Evolutionary conservation across 331 rosid genomes (phyloP), one percentile per base, ranked within the genome.

Genomic region (Acacia concinna): DNA sequence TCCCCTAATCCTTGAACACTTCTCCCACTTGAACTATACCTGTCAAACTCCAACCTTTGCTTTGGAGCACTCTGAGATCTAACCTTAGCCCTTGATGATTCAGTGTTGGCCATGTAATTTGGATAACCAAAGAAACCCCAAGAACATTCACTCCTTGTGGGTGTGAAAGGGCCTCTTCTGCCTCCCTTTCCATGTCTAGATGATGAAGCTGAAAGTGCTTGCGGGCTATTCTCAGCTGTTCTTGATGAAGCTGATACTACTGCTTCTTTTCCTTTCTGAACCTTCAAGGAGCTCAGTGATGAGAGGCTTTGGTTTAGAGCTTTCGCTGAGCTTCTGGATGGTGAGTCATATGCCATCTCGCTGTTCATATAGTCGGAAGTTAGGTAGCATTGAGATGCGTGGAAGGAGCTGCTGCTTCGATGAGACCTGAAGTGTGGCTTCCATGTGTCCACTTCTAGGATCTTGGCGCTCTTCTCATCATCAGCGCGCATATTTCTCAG

Each of bases 361-460:
- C 28, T 21, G 32, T 70, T 79, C 38, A 56, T 71, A 80, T 75
- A 70, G 64, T 87, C 89, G 20, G 86, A 83, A 71, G 89, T 43
- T 77, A 82, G 25, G 59, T 51, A 73, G 83, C 57, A 79, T 41
- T 85, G 87, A 41, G 90, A 4, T 32, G 84, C 23, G 54, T 86
- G 85, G 71, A 79, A 86, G 71, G 85, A 71, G 77, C 56, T 85
- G 73, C 77, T 77, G 10, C 85, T 81, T 27, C 79, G 86, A 38
- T 87, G 89, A 46, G 90, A 65, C 44, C 79, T 88, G 84, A 90
- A 60, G 84, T 87, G 90, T 69, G 98, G 93, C 85, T 89, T 91
- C 99, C 99, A 93, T n/a, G 98, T 93, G 81, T 96, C 99, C 31
- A 96, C 97, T 90, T 96, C 99, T 15, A 96, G 98, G 81, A 93